These are phyloP conservation scores for Phytopythium oedochilum DNA, from an alignment of 352 stramenopile species.

Conservation along the genomic window DNA sequence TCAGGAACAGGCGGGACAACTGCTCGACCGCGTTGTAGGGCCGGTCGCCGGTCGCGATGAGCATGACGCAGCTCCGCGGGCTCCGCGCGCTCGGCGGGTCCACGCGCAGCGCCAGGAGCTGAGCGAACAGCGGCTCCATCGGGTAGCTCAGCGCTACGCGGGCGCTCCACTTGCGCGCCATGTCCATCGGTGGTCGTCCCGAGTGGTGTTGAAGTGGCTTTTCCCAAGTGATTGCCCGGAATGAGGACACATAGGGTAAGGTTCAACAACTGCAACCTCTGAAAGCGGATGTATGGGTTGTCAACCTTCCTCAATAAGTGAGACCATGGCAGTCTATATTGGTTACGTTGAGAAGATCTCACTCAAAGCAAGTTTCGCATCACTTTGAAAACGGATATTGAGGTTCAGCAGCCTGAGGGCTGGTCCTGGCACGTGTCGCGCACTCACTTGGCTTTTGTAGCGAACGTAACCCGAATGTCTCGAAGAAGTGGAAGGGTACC, in stretches of 20 bases:
- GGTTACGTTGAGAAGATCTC: background rate
- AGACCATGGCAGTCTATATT: background rate
- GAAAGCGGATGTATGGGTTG: background rate
- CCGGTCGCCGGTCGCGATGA: slow-evolving; percentile 7
- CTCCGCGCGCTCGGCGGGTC: slow-evolving; percentile 1
- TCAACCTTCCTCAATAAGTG: background rate
- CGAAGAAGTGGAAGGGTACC: background rate
- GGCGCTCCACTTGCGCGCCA: slow-evolving; percentile 7
- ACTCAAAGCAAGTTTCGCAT: background rate
- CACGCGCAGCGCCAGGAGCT: slow-evolving; percentile 17
- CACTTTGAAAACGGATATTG: background rate
- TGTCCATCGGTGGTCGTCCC: background rate
- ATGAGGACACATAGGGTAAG: no score
- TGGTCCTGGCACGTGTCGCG: background rate
- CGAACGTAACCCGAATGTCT: background rate
- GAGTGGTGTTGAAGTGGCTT: background rate
- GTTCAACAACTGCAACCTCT: slow-evolving; percentile 1
- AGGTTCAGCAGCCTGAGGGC: background rate
- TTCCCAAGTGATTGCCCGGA: no score
- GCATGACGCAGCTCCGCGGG: slow-evolving; percentile 5
- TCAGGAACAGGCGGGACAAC: slow-evolving; percentile 17
- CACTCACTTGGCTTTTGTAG: background rate
- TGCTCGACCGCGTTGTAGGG: slow-evolving; percentile 31
- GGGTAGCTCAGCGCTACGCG: slow-evolving; percentile 14
- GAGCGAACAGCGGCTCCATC: slow-evolving; percentile 10